Evolutionary conservation across 2,329 filamentous ascomycete species (phyloP).

Genomic region (Intubia oerlemansii): DNA sequence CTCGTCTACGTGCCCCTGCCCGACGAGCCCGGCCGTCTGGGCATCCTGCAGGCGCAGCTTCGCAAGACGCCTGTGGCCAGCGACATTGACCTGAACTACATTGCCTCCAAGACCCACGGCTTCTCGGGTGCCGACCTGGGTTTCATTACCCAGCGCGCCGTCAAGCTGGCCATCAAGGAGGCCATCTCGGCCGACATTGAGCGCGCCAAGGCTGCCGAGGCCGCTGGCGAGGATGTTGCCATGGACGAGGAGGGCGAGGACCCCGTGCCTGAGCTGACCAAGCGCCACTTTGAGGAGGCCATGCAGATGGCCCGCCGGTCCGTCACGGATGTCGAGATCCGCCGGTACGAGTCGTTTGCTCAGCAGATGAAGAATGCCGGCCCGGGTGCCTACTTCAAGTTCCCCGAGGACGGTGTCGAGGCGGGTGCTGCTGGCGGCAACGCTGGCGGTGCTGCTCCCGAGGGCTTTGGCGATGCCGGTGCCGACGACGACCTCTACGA

Average conservation of each 20-base stretch:
- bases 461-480: conserved; percentile 60
- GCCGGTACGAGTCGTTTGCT: conserved; percentile 93
- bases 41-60: conserved; percentile 87
- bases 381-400: conserved; percentile 94
- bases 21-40: conserved; percentile 70
- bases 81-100: conserved; percentile 78
- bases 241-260: conserved; percentile 80
- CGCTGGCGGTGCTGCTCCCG: conserved; percentile 11
- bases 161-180: conserved; percentile 99
- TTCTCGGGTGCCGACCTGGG: conserved; percentile 99
- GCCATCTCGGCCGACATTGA: conserved; percentile 78
- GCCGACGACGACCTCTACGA: conserved; percentile 96
- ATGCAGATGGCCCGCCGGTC: conserved; percentile 90
- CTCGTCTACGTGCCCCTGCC: conserved; percentile 96
- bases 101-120: conserved; percentile 90
- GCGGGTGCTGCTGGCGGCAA: conserved; percentile 39
- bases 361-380: conserved; percentile 98
- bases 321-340: conserved; percentile 90
- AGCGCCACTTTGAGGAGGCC: conserved; percentile 94
- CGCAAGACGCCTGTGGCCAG: conserved; percentile 86
- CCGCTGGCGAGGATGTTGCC: conserved; percentile 55
- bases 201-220: conserved; percentile 74
- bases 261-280: conserved; percentile 86
- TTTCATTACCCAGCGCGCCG: conserved; percentile 95
- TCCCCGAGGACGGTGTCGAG: conserved; percentile 53